Conservation (phyloP, 1,139 yeast species). For the Sporopachydermia cereana region DNA sequence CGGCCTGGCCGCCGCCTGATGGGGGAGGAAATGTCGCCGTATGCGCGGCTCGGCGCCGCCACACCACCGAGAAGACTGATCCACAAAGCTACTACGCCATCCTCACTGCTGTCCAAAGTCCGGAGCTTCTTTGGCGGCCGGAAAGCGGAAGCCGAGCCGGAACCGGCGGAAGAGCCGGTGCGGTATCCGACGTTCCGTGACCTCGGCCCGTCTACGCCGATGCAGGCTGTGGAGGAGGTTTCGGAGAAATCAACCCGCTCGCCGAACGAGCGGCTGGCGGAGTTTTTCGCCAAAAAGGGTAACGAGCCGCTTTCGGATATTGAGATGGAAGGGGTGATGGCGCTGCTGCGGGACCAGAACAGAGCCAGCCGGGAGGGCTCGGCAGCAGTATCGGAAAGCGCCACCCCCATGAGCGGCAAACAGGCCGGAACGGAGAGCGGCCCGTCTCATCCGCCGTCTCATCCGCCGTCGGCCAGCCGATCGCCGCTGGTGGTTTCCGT, state of each 20-base stretch:
- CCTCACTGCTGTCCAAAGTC: constrained; percentile 4
- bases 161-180: not conserved
- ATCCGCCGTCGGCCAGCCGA: constrained; percentile 14
- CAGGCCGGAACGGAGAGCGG: constrained; percentile 9
- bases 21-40: not conserved
- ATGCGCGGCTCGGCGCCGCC: not conserved
- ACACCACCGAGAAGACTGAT: not conserved
- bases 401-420: not conserved
- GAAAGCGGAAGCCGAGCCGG: not conserved
- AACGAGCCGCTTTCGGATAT: constrained; percentile 58
- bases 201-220: constrained; percentile 1
- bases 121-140: not conserved
- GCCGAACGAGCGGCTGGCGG: constrained; percentile 53
- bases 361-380: constrained; percentile 14
- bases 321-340: constrained; percentile 76
- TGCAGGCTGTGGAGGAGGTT: constrained; percentile 4
- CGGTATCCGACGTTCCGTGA: not conserved
- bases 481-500: constrained; percentile 12
- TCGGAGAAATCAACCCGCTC: constrained; percentile 13
- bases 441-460: not conserved
- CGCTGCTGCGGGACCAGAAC: constrained; percentile 36
- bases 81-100: not conserved
- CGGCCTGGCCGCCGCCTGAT: not conserved
- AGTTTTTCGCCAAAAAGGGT: constrained; percentile 70
- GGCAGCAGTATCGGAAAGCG: constrained; percentile 2